Evolutionary conservation across 2,329 filamentous ascomycete genomes (phyloP).

Genomic region (Calonectria montana): DNA sequence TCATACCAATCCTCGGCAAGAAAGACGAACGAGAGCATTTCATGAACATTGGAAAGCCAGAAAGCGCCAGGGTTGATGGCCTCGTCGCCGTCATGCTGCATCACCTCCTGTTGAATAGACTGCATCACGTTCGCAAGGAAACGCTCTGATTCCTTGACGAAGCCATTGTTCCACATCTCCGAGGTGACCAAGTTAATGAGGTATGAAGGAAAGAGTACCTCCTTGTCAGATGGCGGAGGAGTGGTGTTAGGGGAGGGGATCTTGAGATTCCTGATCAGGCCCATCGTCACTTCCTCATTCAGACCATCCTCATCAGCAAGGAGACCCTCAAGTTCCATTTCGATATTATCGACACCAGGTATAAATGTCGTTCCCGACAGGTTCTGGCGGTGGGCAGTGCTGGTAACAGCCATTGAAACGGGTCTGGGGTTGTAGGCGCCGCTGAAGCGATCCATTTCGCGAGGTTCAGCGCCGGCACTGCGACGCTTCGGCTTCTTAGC

Average conservation of each 20-base stretch:
- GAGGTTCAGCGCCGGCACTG: slow-evolving; percentile 87
- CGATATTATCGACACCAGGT: slow-evolving; percentile 87
- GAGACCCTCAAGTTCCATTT: slow-evolving; percentile 92
- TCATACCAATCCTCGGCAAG: slow-evolving; percentile 99
- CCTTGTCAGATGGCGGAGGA: slow-evolving; percentile 95
- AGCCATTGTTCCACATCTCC: slow-evolving; percentile 99
- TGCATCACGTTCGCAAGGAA: slow-evolving; percentile 99
- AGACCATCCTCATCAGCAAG: slow-evolving; percentile 95
- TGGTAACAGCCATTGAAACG: slow-evolving; percentile 91
- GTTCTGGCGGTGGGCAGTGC: slow-evolving; percentile 75
- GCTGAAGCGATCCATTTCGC: slow-evolving; percentile 90
- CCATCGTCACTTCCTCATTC: slow-evolving; percentile 97
- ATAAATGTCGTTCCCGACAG: slow-evolving; percentile 81
- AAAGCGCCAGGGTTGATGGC: slow-evolving; percentile 97
- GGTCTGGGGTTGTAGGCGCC: slow-evolving; percentile 93
- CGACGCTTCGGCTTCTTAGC: slow-evolving; percentile 97
- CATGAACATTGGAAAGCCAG: slow-evolving; percentile 99
- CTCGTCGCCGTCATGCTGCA: slow-evolving; percentile 98
- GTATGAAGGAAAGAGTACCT: slow-evolving; percentile 98
- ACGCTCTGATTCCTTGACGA: slow-evolving; percentile 98
- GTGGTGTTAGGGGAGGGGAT: slow-evolving; percentile 90
- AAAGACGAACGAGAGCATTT: slow-evolving; percentile 99
- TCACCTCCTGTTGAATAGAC: slow-evolving; percentile 98
- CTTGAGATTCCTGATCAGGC: slow-evolving; percentile 95
- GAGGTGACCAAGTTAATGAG: slow-evolving; percentile 99